These are phyloP conservation scores for Dactylella cylindrospora DNA, from an alignment of 2,329 filamentous ascomycete genomes.

Conservation along the genomic window DNA sequence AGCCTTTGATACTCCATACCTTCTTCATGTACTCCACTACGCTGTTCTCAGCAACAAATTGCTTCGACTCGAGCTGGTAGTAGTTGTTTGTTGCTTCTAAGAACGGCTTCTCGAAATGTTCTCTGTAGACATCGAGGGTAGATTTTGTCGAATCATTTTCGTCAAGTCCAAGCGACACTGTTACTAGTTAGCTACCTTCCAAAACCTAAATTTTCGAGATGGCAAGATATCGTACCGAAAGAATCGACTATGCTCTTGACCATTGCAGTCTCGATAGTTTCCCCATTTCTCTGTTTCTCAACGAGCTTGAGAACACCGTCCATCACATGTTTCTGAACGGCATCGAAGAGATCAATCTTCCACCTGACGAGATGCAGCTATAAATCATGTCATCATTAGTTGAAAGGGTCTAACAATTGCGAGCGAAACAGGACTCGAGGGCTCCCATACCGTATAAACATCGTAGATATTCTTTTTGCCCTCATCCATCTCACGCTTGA, in stretches of 20 bases:
- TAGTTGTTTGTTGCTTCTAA: conserved; percentile 79
- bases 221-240: conserved; percentile 57
- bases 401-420: not conserved
- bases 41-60: conserved; percentile 93
- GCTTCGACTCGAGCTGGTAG: conserved; percentile 87
- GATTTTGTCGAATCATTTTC: conserved; percentile 91
- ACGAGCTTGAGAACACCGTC: conserved; percentile 89
- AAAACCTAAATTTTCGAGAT: not conserved
- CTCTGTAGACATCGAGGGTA: conserved; percentile 90
- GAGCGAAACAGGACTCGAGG: not conserved
- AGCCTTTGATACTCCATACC: conserved; percentile 48
- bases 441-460: conserved; percentile 70
- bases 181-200: conserved; percentile 1
- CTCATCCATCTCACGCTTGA: conserved; percentile 97
- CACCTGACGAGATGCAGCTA: conserved; percentile 85
- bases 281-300: conserved; percentile 93
- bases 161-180: conserved; percentile 85
- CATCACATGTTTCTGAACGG: conserved; percentile 88
- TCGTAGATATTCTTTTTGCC: conserved; percentile 98
- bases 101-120: conserved; percentile 91
- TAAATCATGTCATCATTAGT: conserved; percentile 5
- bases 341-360: conserved; percentile 85
- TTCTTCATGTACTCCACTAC: conserved; percentile 99
- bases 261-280: conserved; percentile 95
- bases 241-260: conserved; percentile 97